phyloP scores from a whole-genome alignment of 805 yeast species.

The Spathaspora sp. region DNA sequence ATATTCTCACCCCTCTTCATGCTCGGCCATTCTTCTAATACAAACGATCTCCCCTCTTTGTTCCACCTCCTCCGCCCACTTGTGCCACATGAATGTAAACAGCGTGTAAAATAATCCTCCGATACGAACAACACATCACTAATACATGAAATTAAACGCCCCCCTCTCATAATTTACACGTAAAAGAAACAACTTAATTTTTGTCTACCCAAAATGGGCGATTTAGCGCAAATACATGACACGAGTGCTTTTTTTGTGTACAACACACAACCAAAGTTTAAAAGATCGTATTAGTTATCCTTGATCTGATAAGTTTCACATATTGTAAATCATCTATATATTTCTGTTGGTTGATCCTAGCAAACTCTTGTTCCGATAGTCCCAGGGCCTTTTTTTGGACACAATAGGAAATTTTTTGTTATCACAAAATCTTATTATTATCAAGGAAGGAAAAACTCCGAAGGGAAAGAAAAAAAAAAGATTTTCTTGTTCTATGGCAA shows the following conservation, averaged over 20 bases:
- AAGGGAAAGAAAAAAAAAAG: no score
- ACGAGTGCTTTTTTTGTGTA: not conserved
- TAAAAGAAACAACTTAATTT: no score
- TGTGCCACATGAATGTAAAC: not conserved
- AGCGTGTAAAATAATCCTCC: not conserved
- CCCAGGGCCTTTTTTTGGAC: not conserved
- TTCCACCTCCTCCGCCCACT: not conserved
- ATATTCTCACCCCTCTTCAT: not conserved
- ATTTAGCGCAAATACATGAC: not conserved
- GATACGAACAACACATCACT: not conserved
- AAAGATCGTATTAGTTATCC: no score
- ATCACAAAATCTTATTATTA: not conserved
- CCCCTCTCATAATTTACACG: not conserved
- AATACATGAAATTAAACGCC: no score
- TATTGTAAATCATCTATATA: not conserved
- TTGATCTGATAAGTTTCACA: no score
- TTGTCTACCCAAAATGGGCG: not conserved
- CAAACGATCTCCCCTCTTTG: not conserved
- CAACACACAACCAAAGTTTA: no score
- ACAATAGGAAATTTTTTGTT: not conserved
- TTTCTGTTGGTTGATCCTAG: no score
- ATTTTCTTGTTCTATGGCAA: not conserved
- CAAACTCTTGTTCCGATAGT: not conserved
- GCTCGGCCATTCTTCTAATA: not conserved
- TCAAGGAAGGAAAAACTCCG: not conserved